phyloP scores from a whole-genome alignment of 352 stramenopile genomes.

The Globisporangium yorkense region DNA sequence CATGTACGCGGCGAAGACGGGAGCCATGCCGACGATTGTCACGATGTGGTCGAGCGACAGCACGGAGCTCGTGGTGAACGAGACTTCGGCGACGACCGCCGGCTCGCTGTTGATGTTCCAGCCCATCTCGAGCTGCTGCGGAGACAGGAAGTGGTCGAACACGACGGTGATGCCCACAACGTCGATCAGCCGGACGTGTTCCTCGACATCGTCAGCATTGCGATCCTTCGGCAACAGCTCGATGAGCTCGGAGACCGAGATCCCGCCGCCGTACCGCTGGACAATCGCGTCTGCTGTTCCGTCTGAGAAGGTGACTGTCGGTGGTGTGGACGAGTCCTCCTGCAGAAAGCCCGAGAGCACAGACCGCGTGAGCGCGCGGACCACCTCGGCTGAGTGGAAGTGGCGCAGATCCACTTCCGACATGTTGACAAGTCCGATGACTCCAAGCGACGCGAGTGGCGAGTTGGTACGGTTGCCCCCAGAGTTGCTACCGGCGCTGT shows the following conservation, averaged over 20 bases:
- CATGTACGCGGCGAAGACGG: conserved; percentile 24
- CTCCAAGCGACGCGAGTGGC: not conserved
- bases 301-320: too few relatives aligned
- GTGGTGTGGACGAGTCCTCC: too few relatives aligned
- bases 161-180: too few relatives aligned
- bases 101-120: conserved; percentile 31
- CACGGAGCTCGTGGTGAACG: conserved; percentile 15
- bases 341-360: too few relatives aligned
- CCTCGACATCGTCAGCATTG: not conserved
- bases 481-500: too few relatives aligned
- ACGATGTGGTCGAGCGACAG: too few relatives aligned
- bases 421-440: conserved; percentile 17
- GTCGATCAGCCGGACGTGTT: too few relatives aligned
- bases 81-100: conserved; percentile 35
- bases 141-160: conserved; percentile 18
- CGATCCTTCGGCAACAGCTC: too few relatives aligned
- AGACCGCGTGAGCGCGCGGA: conserved; percentile 20
- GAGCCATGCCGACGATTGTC: conserved; percentile 24
- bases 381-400: conserved; percentile 22
- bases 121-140: conserved; percentile 29
- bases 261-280: too few relatives aligned
- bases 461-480: too few relatives aligned
- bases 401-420: conserved; percentile 26
- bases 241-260: too few relatives aligned
- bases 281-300: too few relatives aligned